A percentile compares a stretch with the other conserved stretches of the same genome.
Evolutionary conservation across 139 green algal genomes (phyloP).

Genomic region (Volvox africanus): DNA sequence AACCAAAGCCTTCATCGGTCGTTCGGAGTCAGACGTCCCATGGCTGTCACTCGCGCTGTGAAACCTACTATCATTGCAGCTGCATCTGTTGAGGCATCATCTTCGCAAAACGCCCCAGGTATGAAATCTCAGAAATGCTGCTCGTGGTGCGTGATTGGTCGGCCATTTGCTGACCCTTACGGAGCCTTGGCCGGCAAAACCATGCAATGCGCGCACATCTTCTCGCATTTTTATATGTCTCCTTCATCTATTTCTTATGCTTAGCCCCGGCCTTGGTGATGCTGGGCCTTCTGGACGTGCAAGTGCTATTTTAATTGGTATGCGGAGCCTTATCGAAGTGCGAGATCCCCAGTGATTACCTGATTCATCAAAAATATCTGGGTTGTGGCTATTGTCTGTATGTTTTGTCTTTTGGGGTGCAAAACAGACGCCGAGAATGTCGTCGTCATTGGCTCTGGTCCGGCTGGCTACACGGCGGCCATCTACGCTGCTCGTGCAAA

Average conservation of each 20-base stretch:
- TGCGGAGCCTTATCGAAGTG: too few species aligned
- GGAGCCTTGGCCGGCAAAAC: too few species aligned
- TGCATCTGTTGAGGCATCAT: neutral
- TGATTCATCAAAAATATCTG: neutral
- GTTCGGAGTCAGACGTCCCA: neutral
- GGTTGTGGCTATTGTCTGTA: too few species aligned
- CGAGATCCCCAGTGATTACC: too few species aligned
- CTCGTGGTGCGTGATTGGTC: too few species aligned
- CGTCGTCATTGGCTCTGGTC: conserved; percentile 89
- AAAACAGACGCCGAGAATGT: conserved; percentile 77
- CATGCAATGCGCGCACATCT: too few species aligned
- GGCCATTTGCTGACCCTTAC: neutral
- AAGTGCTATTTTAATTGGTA: too few species aligned
- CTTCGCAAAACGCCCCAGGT: neutral
- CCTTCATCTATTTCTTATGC: too few species aligned
- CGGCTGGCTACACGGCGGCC: conserved; percentile 91
- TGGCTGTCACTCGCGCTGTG: neutral
- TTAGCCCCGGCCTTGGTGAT: too few species aligned
- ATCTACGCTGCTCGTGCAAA: conserved; percentile 96
- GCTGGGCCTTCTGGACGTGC: too few species aligned
- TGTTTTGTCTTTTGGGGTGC: too few species aligned
- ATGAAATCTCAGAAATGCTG: neutral
- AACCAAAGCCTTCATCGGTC: neutral
- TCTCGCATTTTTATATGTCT: too few species aligned
- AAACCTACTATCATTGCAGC: conserved; percentile 35